Percentiles rank a stretch among this genome's conserved stretches.
phyloP scores from a whole-genome alignment of 2,329 filamentous ascomycete species.

The Phialocephala sp. region DNA sequence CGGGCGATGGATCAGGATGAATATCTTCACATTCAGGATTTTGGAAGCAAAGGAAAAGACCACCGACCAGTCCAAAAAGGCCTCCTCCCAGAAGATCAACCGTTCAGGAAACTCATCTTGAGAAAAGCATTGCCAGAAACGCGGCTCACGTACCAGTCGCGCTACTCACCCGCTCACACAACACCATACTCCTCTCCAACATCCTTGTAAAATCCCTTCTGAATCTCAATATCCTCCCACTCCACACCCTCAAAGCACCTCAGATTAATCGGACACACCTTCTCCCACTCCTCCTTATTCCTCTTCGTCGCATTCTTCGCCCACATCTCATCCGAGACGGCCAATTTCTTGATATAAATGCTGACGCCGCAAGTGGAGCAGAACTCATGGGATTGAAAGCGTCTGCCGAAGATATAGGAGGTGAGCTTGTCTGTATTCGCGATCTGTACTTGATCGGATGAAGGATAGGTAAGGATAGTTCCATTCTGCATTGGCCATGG shows the following conservation, averaged over 20 bases:
- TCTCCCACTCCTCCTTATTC: slow-evolving; percentile 18
- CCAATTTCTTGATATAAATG: slow-evolving; percentile 14
- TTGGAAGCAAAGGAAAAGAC: not conserved
- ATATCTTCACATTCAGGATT: too few relatives aligned
- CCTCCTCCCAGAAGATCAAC: not conserved
- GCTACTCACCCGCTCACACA: not conserved
- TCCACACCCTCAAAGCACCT: slow-evolving; percentile 27
- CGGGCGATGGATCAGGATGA: too few relatives aligned
- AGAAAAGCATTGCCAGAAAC: not conserved
- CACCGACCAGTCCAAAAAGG: not conserved
- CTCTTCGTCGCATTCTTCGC: slow-evolving; percentile 2
- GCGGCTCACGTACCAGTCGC: not conserved
- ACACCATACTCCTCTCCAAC: slow-evolving; percentile 22
- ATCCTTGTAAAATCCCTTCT: slow-evolving; percentile 15
- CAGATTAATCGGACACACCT: slow-evolving; percentile 23
- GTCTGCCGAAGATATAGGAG: slow-evolving; percentile 20
- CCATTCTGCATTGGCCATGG: slow-evolving; percentile 19
- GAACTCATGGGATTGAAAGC: slow-evolving; percentile 19
- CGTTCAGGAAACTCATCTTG: not conserved
- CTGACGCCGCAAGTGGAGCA: slow-evolving; percentile 26
- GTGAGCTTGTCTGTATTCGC: slow-evolving; percentile 5
- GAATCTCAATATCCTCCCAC: slow-evolving; percentile 25
- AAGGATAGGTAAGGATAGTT: slow-evolving; percentile 19
- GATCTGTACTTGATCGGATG: slow-evolving; percentile 21
- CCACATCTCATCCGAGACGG: slow-evolving; percentile 10